Base-by-base conservation (phyloP, 768 basidiomycete species). In the Saitozyma podzolica region DNA sequence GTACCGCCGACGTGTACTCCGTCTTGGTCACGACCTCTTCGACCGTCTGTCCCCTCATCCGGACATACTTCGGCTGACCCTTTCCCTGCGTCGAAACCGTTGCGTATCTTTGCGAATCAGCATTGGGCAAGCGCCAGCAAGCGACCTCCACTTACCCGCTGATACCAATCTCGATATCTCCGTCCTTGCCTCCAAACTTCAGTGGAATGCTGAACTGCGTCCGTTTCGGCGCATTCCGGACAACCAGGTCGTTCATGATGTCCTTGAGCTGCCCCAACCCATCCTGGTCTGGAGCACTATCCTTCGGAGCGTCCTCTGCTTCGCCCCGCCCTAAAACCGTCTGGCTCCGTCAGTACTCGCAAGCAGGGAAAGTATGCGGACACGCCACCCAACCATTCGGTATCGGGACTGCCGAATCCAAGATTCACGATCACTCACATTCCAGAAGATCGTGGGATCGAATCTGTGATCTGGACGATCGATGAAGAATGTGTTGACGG, bases 81-180 rank as follows among this genome's bases (percentile, higher is more conserved):
- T 89, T 94, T 77, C 85, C 89, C 80, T 94, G 92, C 72, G 93
- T 88, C 1, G 90, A 90, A 14, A 98, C 84, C 50, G 95, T 80
- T 9, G 90, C 88, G 78, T 95, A 99, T 52, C 92, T 96, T 67
- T 16, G 41, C 17, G 63, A 20, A 42, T 62, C 52, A 62, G 55
- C 39, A 17, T 58, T n/a, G 40, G 50, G n/a, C 3, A 13, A 11
- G 1, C n/a, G 3, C 45, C n/a, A 11, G 45, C 13, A 47, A 8
- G 0, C 2, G 11, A 17, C 20, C 7, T 40, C 42, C 41, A 50
- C 72, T 62, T 55, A 80, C 83, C 76, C 74, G 11, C 75, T 71
- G 29, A 82, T 68, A 0, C 80, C 79, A 43, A 82, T 81, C 20
- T 77, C 74, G 13, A 82, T 72, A 0, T 73, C 78, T 3, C 79